Percentiles rank a stretch among this genome's conserved stretches.
Conservation (phyloP, 1,284 basidiomycete genomes). For the Dichomitus squalens region DNA sequence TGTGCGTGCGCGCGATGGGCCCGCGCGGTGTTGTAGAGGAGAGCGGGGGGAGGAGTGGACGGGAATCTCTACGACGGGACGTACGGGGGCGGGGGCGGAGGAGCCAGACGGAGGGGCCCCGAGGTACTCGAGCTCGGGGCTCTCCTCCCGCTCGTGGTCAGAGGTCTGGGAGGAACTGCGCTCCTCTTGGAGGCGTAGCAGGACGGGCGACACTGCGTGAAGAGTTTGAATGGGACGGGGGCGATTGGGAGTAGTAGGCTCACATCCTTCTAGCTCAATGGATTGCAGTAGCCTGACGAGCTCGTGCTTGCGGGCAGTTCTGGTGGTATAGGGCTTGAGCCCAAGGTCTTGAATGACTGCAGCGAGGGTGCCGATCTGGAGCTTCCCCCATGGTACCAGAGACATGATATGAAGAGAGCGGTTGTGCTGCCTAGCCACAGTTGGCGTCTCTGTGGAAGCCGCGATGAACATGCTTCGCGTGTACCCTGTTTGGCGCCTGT, state of each 20-base stretch:
- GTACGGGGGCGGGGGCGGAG: background rate
- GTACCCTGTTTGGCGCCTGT: too few relatives aligned
- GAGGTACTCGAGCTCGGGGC: constrained; percentile 12
- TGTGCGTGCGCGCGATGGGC: background rate
- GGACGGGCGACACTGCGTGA: constrained; percentile 14
- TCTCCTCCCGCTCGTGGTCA: constrained; percentile 1
- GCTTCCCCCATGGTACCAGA: constrained; percentile 28
- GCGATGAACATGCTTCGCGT: too few relatives aligned
- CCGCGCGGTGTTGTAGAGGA: background rate
- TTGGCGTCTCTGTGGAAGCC: too few relatives aligned
- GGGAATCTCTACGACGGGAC: constrained; percentile 11
- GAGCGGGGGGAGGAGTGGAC: background rate
- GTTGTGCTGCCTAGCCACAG: too few relatives aligned
- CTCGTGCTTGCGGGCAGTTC: constrained; percentile 3
- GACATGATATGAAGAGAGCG: constrained; percentile 6
- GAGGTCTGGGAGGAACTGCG: background rate
- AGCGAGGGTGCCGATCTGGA: constrained; percentile 31
- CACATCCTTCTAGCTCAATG: constrained; percentile 21
- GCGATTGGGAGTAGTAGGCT: background rate
- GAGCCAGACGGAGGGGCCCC: background rate
- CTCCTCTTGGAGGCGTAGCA: constrained; percentile 6
- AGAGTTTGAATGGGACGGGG: background rate
- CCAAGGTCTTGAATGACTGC: constrained; percentile 31
- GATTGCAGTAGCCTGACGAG: constrained; percentile 17
- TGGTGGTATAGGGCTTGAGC: constrained; percentile 3